Conservation (phyloP, 2,329 filamentous ascomycete species). For the Colletotrichum filicis region DNA sequence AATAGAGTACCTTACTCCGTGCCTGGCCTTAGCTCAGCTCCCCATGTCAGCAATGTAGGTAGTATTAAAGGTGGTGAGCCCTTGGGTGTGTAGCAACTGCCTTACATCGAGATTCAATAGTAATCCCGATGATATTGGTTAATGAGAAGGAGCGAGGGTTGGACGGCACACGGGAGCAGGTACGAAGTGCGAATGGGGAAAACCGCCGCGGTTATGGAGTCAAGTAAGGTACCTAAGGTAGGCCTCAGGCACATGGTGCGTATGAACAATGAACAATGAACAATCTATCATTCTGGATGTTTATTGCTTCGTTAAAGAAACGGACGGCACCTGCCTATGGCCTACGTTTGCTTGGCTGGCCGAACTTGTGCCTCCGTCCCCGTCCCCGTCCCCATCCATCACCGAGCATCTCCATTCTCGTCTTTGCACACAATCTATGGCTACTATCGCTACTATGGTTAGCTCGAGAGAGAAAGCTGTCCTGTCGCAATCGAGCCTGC, state of each 20-base stretch:
- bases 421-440: not conserved
- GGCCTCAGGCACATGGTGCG: not conserved
- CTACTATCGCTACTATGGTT: too few species aligned
- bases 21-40: not conserved
- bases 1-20: not conserved
- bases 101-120: not conserved
- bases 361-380: constrained; percentile 10
- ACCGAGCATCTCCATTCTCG: not conserved
- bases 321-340: not conserved
- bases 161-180: not conserved
- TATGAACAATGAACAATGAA: not conserved
- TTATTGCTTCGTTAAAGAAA: not conserved
- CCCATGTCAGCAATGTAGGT: not conserved
- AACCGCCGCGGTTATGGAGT: not conserved
- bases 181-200: not conserved
- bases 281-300: not conserved
- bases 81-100: not conserved
- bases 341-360: not conserved
- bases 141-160: not conserved
- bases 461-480: not conserved
- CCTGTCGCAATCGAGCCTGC: not conserved
- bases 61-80: not conserved
- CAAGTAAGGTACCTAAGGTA: not conserved
- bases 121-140: not conserved
- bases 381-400: not conserved